Base-by-base conservation (phyloP, 2,329 filamentous ascomycete genomes). In the Hypoxylon sp. region DNA sequence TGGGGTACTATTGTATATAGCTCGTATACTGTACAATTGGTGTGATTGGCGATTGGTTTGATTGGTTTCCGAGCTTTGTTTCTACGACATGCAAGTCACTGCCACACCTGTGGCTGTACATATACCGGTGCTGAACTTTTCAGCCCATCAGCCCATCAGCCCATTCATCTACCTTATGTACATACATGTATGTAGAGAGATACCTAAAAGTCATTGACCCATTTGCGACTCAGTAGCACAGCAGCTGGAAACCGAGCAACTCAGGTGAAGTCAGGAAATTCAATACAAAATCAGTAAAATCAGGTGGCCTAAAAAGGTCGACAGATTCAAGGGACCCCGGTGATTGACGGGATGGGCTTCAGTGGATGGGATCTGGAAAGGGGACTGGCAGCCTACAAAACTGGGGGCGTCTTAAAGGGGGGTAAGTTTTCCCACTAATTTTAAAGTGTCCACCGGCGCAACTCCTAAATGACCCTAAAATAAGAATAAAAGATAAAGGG, bases 401-500 rank as follows among this genome's bases (percentile, higher is more conserved):
- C n/a, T n/a, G n/a, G n/a, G n/a, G n/a, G n/a, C n/a, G n/a, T n/a
- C n/a, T n/a, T 17, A 26, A 38, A 42, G 23, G 23, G 49, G 42
- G 49, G n/a, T n/a, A n/a, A n/a, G n/a, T n/a, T n/a, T n/a, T 43
- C 15, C 23, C 53, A 48, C 57, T 61, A 64, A 61, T 62, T 62
- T 61, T 45, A n/a, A 33, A 59, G 55, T 48, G 54, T 54, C 58
- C 31, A 53, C 51, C 60, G 57, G 57, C 57, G 53, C 48, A 50
- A 60, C 53, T 13, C 38, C 48, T 62, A 45, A 56, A 31, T 53
- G 41, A 35, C 21, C 45, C 45, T 52, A 51, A 55, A 59, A 58
- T 58, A 55, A 60, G 46, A 63, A 63, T 57, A 60, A 55, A 60
- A 41, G 60, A 63, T 57, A 60, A 63, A 57, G 54, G 60, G 60